Evolutionary conservation across 257 asterid genomes (phyloP), one percentile per base, ranked within the genome.

Genomic region (Jasminum sambac): DNA sequence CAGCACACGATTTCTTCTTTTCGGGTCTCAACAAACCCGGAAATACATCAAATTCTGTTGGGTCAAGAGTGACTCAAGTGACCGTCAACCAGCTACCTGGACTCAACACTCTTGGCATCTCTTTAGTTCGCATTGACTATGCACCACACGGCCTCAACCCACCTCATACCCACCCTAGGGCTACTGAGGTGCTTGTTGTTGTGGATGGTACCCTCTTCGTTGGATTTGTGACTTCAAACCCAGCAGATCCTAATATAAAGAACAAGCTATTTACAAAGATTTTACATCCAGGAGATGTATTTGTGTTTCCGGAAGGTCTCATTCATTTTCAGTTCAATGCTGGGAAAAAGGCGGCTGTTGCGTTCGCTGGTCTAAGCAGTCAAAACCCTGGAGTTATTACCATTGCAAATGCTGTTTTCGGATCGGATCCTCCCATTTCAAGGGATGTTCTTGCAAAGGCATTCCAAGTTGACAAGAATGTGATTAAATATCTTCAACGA

Each of bases 141-240:
- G 79, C 67, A 0, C 84, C 72, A 0, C 36, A 65, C 2, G 84
- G 84, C 4, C 77, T 69, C 1, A 72, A 73, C 66, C 77, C 81
- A 0, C 84, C 81, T 4, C 81, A 80, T 77, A 70, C 77, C 0
- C 84, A 80, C 66, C 84, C 84, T 0, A 81, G 84, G 8, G 81
- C 79, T 2, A 69, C 84, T 11, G 84, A 80, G 81, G 5, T 76
- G n/a, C 55, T 76, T 2, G 79, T 80, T 1, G 72, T 76, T 1
- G 5, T 74, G 0, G 76, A 81, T 64, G 85, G 85, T 38, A 81
- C 71, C 6, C 24, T 81, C 4, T 68, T 25, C 10, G 80, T 65
- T 0, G 82, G 82, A 1, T 81, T 81, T 12, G 85, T 77, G 10
- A 55, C 85, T 3, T 81, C 85, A 5, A 74, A 77, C 34, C 85